Evolutionary conservation across 2,329 filamentous ascomycete species (phyloP).

Genomic region (Magnaporthiopsis poae): DNA sequence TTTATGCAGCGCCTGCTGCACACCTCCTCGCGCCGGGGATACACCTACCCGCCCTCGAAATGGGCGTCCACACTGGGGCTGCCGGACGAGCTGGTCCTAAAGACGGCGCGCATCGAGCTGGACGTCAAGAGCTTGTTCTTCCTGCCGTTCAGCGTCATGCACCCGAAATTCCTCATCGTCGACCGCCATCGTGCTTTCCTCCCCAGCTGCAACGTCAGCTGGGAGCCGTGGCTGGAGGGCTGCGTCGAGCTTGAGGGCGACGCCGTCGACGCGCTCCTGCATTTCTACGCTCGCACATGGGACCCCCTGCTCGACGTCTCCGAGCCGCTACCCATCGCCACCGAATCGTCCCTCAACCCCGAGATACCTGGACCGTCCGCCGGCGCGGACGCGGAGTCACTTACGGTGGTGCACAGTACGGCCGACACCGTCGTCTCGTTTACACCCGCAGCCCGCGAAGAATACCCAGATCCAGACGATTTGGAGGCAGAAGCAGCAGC

Average conservation of each 20-base stretch:
- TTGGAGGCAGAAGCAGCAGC: not conserved
- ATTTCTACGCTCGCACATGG: conserved; percentile 66
- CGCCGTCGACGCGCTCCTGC: conserved; percentile 50
- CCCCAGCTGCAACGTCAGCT: conserved; percentile 76
- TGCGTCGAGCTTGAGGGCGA: conserved; percentile 57
- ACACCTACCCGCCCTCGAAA: conserved; percentile 46
- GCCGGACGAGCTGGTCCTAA: conserved; percentile 41
- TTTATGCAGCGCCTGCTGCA: conserved; percentile 67
- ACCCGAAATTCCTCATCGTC: conserved; percentile 71
- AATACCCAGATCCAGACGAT: not conserved
- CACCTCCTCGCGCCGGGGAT: conserved; percentile 51
- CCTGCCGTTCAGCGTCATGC: conserved; percentile 74
- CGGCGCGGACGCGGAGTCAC: not conserved
- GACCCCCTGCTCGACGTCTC: conserved; percentile 22
- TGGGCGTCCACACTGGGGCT: conserved; percentile 58
- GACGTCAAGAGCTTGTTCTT: conserved; percentile 70
- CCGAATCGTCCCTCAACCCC: not conserved
- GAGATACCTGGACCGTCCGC: not conserved
- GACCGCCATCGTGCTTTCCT: conserved; percentile 58
- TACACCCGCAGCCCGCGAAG: not conserved
- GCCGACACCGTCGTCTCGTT: not conserved
- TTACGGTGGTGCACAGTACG: not conserved
- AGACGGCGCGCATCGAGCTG: conserved; percentile 53
- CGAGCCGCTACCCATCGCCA: conserved; percentile 1
- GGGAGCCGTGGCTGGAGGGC: conserved; percentile 80